phyloP scores from a whole-genome alignment of 2,329 filamentous ascomycete genomes.

The Alternaria ethzedia region DNA sequence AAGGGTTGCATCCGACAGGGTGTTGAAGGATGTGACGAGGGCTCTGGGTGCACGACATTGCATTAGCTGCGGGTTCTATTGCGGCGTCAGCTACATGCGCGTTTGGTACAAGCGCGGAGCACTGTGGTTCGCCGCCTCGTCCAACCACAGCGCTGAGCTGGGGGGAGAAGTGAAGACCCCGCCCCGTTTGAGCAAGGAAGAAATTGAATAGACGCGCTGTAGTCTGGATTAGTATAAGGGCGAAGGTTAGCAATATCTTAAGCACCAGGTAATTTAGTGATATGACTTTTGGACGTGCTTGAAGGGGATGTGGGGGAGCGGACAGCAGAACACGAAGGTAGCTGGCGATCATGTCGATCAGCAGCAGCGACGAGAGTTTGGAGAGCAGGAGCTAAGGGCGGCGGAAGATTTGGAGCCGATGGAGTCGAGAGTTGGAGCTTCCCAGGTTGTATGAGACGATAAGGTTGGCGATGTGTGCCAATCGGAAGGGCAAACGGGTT shows the following conservation, averaged over 20 bases:
- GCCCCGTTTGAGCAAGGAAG: background rate
- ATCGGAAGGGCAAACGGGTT: background rate
- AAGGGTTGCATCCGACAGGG: background rate
- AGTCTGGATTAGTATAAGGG: background rate
- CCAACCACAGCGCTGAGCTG: background rate
- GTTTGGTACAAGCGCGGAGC: background rate
- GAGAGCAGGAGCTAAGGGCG: background rate
- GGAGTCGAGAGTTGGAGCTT: background rate
- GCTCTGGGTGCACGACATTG: background rate
- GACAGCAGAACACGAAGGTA: background rate
- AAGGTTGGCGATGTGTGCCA: background rate
- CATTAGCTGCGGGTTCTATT: background rate
- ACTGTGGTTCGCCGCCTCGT: background rate
- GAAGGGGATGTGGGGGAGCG: background rate
- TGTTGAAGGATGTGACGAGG: background rate
- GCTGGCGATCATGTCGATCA: constrained; percentile 2
- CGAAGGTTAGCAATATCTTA: background rate
- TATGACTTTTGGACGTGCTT: no score
- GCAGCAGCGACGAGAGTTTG: background rate
- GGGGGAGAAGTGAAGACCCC: no score
- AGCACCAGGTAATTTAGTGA: background rate
- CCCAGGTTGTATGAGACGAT: background rate
- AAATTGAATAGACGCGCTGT: background rate
- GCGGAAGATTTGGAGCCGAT: background rate
- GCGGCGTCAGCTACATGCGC: background rate